Evolutionary conservation across 2,329 filamentous ascomycete genomes (phyloP), one percentile per base, ranked within the genome.

Genomic region (Phyllosticta citriasiana): DNA sequence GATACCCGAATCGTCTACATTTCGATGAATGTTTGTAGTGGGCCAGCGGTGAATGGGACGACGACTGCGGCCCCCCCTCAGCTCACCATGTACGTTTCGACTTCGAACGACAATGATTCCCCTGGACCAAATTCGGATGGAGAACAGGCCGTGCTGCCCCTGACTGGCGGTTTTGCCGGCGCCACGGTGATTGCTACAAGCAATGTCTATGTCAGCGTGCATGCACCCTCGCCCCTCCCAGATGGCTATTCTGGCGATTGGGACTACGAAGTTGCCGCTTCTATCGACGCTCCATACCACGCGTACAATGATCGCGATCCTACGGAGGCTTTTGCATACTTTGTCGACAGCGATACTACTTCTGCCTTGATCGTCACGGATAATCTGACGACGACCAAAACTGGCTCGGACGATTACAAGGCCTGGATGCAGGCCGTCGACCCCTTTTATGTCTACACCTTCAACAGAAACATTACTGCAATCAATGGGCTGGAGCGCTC

Each of bases 1-100:
- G 70, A 74, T 25, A 73, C 73, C 16, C 78, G 74, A 52, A 83
- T 76, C 1, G 78, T 97, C 2, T 97, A 88, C 72, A 81, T 99
- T 59, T 91, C 91, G 2, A 85, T 91, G 53, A 97, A 91, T 66
- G 92, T 89, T 0, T 99, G 94, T 73, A 74, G 84, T 26, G 91
- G 95, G 67, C 94, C 93, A 12, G 71, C 74, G 22, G 78, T 80
- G 51, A 82, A 82, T 51, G 76, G 75, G 8, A 76, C 77, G 25
- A 78, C 75, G 57, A 72, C 75, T 14, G 69, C 66, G 10, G 67
- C 66, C 14, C 72, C 77, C 1, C 82, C 88, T 12, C 91, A 96
- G 68, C 81, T 97, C 57, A 82, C 83, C 12, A 76, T 97, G 9
- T 96, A 88, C 68, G 79, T 96, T 55, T 95, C 91, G 2, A 84